Conservation (phyloP, 2,329 filamentous ascomycete genomes). For the Xenoacremonium recifei region DNA sequence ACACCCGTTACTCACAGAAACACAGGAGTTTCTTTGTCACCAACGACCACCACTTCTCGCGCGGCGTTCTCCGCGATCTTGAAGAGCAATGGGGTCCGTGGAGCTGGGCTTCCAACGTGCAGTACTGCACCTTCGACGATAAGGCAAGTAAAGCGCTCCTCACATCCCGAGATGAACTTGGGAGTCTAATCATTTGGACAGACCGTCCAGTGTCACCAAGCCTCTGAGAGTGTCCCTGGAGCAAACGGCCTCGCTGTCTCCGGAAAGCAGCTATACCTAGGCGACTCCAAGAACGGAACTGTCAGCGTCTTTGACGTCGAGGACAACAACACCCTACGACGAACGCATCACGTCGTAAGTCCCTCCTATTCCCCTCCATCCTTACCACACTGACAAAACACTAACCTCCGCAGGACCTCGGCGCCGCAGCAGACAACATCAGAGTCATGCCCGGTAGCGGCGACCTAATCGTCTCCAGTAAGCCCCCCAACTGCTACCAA, state of each 20-base stretch:
- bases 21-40: neutral
- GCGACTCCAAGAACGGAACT: neutral
- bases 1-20: too few relatives aligned
- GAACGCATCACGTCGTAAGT: too few relatives aligned
- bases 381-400: too few relatives aligned
- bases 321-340: neutral
- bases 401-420: neutral
- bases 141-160: too few relatives aligned
- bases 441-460: neutral
- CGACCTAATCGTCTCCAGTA: neutral
- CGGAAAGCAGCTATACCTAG: neutral
- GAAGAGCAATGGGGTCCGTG: neutral
- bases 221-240: neutral
- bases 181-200: too few relatives aligned
- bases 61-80: neutral
- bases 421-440: neutral
- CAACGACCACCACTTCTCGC: neutral
- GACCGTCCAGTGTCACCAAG: neutral
- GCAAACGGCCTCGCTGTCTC: neutral
- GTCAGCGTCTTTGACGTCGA: neutral
- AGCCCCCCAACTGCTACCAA: neutral
- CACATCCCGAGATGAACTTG: too few relatives aligned
- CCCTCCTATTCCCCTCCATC: too few relatives aligned
- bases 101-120: neutral
- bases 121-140: neutral